Conservation (phyloP, 768 basidiomycete species). For the Macrolepiota albuminosa region DNA sequence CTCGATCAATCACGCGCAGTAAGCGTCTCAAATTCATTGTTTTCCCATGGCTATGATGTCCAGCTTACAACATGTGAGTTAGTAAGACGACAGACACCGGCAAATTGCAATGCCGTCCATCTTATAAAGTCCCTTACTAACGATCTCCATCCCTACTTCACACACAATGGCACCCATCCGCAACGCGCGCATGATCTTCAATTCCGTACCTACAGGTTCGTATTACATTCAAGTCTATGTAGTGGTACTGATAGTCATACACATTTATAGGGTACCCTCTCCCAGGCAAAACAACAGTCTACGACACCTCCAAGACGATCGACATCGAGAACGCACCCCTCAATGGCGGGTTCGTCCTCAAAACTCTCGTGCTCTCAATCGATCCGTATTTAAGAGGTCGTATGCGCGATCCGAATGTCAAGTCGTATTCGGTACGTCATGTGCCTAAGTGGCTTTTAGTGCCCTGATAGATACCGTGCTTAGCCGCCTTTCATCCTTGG, state of each 20-base stretch:
- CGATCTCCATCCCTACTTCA: not conserved
- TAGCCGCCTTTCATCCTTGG: slow-evolving; percentile 27
- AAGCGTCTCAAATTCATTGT: not conserved
- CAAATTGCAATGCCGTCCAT: not conserved
- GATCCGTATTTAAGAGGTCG: slow-evolving; percentile 37
- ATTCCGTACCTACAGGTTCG: slow-evolving; percentile 1
- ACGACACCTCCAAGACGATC: slow-evolving; percentile 41
- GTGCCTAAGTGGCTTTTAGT: not conserved
- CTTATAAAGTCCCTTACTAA: not conserved
- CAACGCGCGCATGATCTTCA: slow-evolving; percentile 3
- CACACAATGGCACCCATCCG: not conserved
- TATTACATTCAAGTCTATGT: not conserved
- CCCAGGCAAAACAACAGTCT: slow-evolving; percentile 40
- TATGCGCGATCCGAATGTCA: slow-evolving; percentile 29
- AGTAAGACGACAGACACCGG: not conserved
- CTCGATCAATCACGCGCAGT: not conserved
- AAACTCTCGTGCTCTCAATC: slow-evolving; percentile 41
- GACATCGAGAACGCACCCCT: slow-evolving; percentile 42
- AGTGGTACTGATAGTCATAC: not conserved
- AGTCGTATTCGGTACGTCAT: slow-evolving; percentile 22
- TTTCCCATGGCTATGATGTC: not conserved
- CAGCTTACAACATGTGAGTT: not conserved
- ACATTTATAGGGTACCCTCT: slow-evolving; percentile 32
- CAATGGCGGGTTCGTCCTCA: slow-evolving; percentile 44
- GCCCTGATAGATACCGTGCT: not conserved